Evolutionary conservation across 2,329 filamentous ascomycete species (phyloP), one percentile per base, ranked within the genome.

Genomic region (Allantophomopsis lycopodina): DNA sequence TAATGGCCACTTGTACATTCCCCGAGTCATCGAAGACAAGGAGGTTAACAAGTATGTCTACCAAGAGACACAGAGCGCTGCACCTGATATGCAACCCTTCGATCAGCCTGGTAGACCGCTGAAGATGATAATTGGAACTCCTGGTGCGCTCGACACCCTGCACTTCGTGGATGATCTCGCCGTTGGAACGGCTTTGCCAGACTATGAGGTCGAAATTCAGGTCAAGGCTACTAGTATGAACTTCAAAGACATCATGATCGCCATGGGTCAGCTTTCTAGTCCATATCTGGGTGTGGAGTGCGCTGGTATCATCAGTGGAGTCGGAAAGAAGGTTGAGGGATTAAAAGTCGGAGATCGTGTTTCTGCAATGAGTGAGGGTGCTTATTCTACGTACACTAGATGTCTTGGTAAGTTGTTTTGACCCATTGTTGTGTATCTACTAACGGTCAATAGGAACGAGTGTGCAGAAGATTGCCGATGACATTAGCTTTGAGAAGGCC

Each of bases 21-120:
- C 51, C 4, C 43, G 48, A 5, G 37, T 49, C 7, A 32, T 50
- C 5, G 36, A 49, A 8, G 47, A 53, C 39, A 46, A 49, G 1
- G 55, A 58, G 47, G 59, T 63, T 57, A 61, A 66, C 46, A 59
- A 61, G 14, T 55, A 60, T 10, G 61, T 69, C 11, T 60, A 66
- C 44, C 55, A 58, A 13, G 56, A 64, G 44, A 66, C 61, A 1
- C 60, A 62, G 38, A 53, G 57, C 1, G 55, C 54, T 4, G 50
- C 52, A 3, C 48, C 63, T 4, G 59, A 63, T 41, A 50, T 58
- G 1, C 56, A 58, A 5, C 52, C 57, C 2, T 73, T 71, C 44
- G 53, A 55, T 0, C 51, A 54, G 37, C 21, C 38, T 13, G 44
- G 40, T 5, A 37, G 51, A 15, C 46, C 48, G 7, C 36, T 55